Evolutionary conservation across 2,329 filamentous ascomycete genomes (phyloP), one percentile per base, ranked within the genome.

Genomic region (Botrytis medusae): DNA sequence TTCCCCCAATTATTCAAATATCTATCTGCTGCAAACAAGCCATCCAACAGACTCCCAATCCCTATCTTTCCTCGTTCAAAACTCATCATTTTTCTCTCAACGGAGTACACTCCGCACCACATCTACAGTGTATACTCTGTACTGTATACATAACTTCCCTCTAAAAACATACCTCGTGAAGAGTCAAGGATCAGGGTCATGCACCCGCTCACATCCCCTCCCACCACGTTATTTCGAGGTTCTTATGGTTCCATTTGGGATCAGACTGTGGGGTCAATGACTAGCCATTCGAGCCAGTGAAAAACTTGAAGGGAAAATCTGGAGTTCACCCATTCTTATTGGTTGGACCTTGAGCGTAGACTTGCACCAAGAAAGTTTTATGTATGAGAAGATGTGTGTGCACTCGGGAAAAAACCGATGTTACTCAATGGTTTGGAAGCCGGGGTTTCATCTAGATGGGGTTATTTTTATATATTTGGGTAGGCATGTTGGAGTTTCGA

Each of bases 191-290:
- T 72, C 48, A 68, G 48, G 61, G 29, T 59, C 51, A 72, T 67
- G 70, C 62, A 72, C 29, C 51, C 70, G 44, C 32, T 44, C 46
- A 25, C n/a, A 69, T 61, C 51, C 65, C 48, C 37, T 57, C 65
- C 42, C 46, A 71, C 69, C 69, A 72, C 69, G 69, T 72, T 72
- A 61, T 70, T 70, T 61, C 65, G 68, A 70, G 68, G 68, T 59
- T 68, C 64, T 25, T 60, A 22, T 32, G n/a, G 61, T 40, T 59
- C 29, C 60, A 57, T 71, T 64, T 46, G 69, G 60, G 60, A 71
- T 54, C 60, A 32, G 69, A 65, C 37, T 71, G 60, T 71, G 69
- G 69, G 46, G 69, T 65, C 44, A 25, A 48, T 61, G 22, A 37
- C 22, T 16, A 61, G 34, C 59, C 59, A 61, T 22, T 40, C 59